Conservation (phyloP, 1,139 yeast species). For the Fermentozyma sake region DNA sequence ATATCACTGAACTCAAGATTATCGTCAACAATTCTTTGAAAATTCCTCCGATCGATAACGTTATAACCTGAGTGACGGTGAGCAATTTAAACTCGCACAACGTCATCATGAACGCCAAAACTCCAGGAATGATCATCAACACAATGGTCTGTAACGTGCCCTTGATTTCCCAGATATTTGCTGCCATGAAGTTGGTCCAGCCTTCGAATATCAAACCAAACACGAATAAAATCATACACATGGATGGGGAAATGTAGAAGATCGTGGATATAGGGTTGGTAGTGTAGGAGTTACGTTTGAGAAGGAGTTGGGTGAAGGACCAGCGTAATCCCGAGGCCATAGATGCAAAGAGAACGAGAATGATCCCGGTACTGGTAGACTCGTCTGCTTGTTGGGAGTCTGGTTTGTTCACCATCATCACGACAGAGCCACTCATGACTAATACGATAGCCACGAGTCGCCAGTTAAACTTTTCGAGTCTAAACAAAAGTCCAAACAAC, state of each 20-base stretch:
- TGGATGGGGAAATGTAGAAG: conserved; percentile 77
- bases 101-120: conserved; percentile 87
- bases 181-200: conserved; percentile 42
- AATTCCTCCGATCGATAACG: conserved; percentile 87
- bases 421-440: conserved; percentile 78
- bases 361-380: conserved; percentile 49
- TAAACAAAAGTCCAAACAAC: conserved; percentile 76
- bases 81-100: conserved; percentile 81
- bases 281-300: conserved; percentile 56
- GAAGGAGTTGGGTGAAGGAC: conserved; percentile 85
- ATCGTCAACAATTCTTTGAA: conserved; percentile 88
- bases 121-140: conserved; percentile 73
- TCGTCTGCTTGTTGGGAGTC: conserved; percentile 12
- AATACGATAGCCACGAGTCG: conserved; percentile 63
- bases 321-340: conserved; percentile 87
- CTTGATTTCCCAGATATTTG: conserved; percentile 59
- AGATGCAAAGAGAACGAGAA: conserved; percentile 72
- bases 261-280: conserved; percentile 80
- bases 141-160: conserved; percentile 53
- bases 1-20: conserved; percentile 60
- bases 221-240: conserved; percentile 58
- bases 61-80: conserved; percentile 78
- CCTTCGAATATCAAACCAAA: conserved; percentile 70
- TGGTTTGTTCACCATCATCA: conserved; percentile 71
- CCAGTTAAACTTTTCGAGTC: conserved; percentile 68